phyloP scores from a whole-genome alignment of 495 filamentous ascomycete genomes.

The Xylaria bambusicola region DNA sequence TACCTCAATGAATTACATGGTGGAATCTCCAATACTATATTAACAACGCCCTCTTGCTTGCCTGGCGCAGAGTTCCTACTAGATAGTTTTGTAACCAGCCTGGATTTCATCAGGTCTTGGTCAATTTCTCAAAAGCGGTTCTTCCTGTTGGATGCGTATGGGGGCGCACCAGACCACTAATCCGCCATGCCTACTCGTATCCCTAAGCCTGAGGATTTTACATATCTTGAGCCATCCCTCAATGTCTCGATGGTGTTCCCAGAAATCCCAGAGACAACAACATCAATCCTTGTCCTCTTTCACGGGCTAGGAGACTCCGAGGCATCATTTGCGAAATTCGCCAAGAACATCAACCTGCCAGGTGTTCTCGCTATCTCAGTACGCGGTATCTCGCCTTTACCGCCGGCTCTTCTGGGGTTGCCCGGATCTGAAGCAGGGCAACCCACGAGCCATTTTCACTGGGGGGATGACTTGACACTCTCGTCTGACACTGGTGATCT shows the following conservation, averaged over 20 bases:
- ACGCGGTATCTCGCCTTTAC: conserved; percentile 71
- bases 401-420: conserved; percentile 66
- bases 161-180: neutral
- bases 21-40: too few relatives aligned
- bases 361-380: conserved; percentile 78
- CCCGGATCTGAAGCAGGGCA: conserved; percentile 5
- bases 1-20: too few relatives aligned
- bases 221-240: conserved; percentile 30
- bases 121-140: too few relatives aligned
- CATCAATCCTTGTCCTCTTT: conserved; percentile 81
- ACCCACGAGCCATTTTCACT: conserved; percentile 62
- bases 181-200: conserved; percentile 37
- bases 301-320: conserved; percentile 88
- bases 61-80: too few relatives aligned
- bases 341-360: conserved; percentile 71
- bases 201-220: conserved; percentile 41
- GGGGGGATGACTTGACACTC: conserved; percentile 86
- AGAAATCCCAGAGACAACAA: conserved; percentile 48
- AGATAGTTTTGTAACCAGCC: too few relatives aligned
- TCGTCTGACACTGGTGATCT: conserved; percentile 62
- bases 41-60: too few relatives aligned
- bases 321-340: conserved; percentile 69
- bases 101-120: too few relatives aligned
- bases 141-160: too few relatives aligned
- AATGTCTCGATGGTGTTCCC: conserved; percentile 38